Evolutionary conservation across 2,329 filamentous ascomycete species (phyloP), one percentile per base, ranked within the genome.

Genomic region (Fusarium miscanthi): DNA sequence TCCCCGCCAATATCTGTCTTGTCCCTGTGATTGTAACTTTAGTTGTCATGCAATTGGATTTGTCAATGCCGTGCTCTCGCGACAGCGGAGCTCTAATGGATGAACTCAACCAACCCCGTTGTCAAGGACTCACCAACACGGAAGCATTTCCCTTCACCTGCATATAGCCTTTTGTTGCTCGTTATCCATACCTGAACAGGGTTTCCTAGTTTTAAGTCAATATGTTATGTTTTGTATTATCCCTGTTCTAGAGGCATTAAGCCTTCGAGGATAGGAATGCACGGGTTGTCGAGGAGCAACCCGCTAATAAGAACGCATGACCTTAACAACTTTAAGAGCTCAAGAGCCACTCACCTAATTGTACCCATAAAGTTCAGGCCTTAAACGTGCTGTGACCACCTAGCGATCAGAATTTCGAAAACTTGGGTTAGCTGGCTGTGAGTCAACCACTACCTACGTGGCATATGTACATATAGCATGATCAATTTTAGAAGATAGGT

Each of bases 1-100:
- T 74, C 77, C 78, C 78, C 77, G 72, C 73, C 68, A 75, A 70
- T 35, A 4, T n/a, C 42, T 25, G 41, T 62, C 42, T 45, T 38
- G 10, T 59, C 8, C 12, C 25, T 14, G 59, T 69, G 65, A 48
- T 53, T n/a, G 25, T 38, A 27, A n/a, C 23, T 33, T 40, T 16
- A 17, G 9, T 23, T 38, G 25, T 42, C 17, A 27, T 41, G 25
- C 21, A 40, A 49, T 33, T 41, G 37, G 7, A 19, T 19, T 23
- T 19, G 38, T 57, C 8, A 13, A 27, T 58, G 19, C 30, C 25
- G 13, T 19, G n/a, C 14, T 25, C 12, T n/a, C 25, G 33, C 23
- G 33, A n/a, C 7, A 38, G 9, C 7, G 16, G 23, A 27, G 33
- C 14, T 17, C 6, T 27, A 9, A 27, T n/a, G 10, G 8, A 17